Conservation (phyloP, 106 monocot species). For the Apostasia shenzhenica region DNA sequence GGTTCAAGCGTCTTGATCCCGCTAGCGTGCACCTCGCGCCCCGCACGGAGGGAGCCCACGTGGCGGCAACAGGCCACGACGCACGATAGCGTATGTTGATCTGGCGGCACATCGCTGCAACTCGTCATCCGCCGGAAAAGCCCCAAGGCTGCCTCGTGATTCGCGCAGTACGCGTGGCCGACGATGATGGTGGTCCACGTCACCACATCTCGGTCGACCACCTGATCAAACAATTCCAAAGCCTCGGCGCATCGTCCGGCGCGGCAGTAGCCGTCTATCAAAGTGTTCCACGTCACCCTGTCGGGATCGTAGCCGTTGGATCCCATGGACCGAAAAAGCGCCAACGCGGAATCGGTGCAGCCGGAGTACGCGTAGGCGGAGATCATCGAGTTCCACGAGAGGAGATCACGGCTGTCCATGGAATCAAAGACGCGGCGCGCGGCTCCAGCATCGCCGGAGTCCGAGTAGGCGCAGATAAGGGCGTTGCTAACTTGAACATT, state of each 20-base stretch:
- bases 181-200: constrained; percentile 44
- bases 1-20: constrained; percentile 21
- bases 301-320: constrained; percentile 26
- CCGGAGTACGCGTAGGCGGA: constrained; percentile 14
- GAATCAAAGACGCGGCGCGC: constrained; percentile 17
- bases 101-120: constrained; percentile 14
- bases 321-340: constrained; percentile 20
- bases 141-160: constrained; percentile 35
- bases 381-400: constrained; percentile 27
- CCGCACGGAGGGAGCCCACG: constrained; percentile 12
- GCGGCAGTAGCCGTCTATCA: constrained; percentile 42
- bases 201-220: constrained; percentile 20
- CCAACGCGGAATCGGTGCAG: constrained; percentile 1
- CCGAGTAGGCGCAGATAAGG: constrained; percentile 18
- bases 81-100: constrained; percentile 37
- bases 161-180: constrained; percentile 16
- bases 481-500: constrained; percentile 3
- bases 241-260: constrained; percentile 35
- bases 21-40: constrained; percentile 26
- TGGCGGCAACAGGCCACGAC: constrained; percentile 46
- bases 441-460: constrained; percentile 3
- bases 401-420: constrained; percentile 1
- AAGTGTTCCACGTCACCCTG: constrained; percentile 34
- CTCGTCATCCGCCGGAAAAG: constrained; percentile 26
- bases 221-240: constrained; percentile 9